Evolutionary conservation across 352 stramenopile genomes (phyloP), one percentile per base, ranked within the genome.

Genomic region (Poterioochromonas sp.): DNA sequence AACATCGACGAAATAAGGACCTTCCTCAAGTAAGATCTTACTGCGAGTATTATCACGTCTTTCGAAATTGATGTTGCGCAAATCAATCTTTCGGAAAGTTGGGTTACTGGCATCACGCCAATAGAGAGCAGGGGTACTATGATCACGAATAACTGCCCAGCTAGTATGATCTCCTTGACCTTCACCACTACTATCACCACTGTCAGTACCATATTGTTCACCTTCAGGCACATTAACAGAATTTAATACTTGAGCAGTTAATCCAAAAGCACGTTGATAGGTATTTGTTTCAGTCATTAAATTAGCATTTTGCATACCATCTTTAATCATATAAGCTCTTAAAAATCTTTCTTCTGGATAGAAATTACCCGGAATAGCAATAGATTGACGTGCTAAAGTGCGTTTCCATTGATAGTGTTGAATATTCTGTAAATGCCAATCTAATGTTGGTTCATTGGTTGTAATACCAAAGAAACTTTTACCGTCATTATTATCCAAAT

Each of bases 381-480:
- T 32, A n/a, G 63, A 8, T 32, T 73, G 63, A 32, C 63, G 29
- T 32, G 63, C 22, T n/a, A 73, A 32, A 5, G 29, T 73, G 12
- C 63, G 22, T 49, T 73, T 73, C 63, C 63, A 73, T 32, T 73
- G 3, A 32, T 73, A 73, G 35, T 73, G 22, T 29, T 40, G 5
- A 49, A 73, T 73, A 49, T 73, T 73, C 29, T 40, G 2, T 26
- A 73, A 32, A 32, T 73, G 63, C 29, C 37, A 73, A 32, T 73
- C 63, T n/a, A 73, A 73, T 11, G 63, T 73, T n/a, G 63, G 63
- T 32, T 73, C 63, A 49, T 73, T 73, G 63, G 63, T 73, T 32
- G n/a, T 73, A 12, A 73, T 73, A 32, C 63, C 63, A 26, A 15
- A 73, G 12, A 8, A 8, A 49, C 5, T 20, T 26, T 51, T 5